Conservation (phyloP, 305 asterid genomes). For the Fraxinus velutina region DNA sequence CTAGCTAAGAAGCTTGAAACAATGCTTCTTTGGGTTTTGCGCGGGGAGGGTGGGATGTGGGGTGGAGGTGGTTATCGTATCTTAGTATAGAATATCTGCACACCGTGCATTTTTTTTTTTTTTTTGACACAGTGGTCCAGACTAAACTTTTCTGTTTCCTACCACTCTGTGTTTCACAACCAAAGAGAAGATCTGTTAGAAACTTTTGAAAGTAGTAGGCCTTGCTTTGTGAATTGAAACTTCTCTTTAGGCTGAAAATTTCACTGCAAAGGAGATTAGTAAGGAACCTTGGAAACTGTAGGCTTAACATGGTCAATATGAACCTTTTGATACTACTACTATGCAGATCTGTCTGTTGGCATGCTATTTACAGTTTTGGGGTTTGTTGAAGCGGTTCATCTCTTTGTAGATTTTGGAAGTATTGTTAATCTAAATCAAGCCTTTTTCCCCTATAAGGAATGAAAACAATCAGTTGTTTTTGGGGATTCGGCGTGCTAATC, state of each 20-base stretch:
- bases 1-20: neutral
- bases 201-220: neutral
- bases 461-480: constrained; percentile 77
- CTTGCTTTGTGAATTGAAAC: neutral
- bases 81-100: neutral
- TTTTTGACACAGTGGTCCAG: neutral
- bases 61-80: neutral
- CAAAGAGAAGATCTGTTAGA: neutral
- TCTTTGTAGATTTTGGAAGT: constrained; percentile 1
- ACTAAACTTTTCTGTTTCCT: neutral
- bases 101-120: neutral
- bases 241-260: neutral
- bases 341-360: neutral
- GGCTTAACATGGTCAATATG: neutral
- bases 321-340: neutral
- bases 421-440: neutral
- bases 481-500: constrained; percentile 91
- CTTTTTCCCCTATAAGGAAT: constrained; percentile 49
- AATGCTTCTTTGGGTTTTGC: neutral
- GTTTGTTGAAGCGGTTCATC: neutral
- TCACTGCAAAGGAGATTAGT: neutral
- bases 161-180: neutral
- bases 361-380: neutral
- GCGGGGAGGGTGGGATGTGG: neutral
- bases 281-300: neutral